These are phyloP conservation scores for Suhomyces ambrosiae DNA, from an alignment of 1,139 yeast genomes.

Conservation along the genomic window DNA sequence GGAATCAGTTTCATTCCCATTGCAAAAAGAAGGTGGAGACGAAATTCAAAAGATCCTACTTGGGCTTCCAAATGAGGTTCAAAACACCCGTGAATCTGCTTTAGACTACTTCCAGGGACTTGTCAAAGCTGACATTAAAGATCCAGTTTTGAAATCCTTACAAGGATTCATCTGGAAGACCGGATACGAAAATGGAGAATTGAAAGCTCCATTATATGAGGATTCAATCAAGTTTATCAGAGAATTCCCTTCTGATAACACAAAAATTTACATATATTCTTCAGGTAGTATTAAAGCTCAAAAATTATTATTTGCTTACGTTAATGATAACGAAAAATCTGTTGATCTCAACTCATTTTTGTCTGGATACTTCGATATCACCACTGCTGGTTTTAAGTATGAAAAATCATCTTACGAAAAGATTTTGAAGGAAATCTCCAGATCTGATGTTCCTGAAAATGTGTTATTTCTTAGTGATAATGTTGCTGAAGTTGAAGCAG, in stretches of 20 bases:
- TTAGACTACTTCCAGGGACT: constrained; percentile 53
- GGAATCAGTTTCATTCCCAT: constrained; percentile 38
- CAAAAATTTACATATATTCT: constrained; percentile 71
- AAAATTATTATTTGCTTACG: constrained; percentile 70
- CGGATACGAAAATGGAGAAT: constrained; percentile 75
- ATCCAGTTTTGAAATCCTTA: constrained; percentile 70
- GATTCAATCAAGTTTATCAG: constrained; percentile 70
- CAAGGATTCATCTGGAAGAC: constrained; percentile 84
- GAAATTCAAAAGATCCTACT: constrained; percentile 29
- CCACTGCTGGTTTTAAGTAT: constrained; percentile 76
- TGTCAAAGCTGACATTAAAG: constrained; percentile 73
- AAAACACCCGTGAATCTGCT: constrained; percentile 28
- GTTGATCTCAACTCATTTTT: constrained; percentile 57
- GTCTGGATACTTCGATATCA: constrained; percentile 79
- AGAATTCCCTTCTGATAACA: constrained; percentile 26
- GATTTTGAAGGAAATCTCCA: constrained; percentile 54
- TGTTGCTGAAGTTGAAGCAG: constrained; percentile 70
- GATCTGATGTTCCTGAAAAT: constrained; percentile 22
- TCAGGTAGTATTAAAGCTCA: constrained; percentile 93
- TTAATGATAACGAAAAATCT: constrained; percentile 33
- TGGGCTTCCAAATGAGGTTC: constrained; percentile 46
- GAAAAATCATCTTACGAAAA: constrained; percentile 57
- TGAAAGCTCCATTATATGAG: constrained; percentile 72
- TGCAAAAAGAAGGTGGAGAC: constrained; percentile 15
- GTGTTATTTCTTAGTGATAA: constrained; percentile 79